Evolutionary conservation across 2,329 filamentous ascomycete species (phyloP).

Genomic region (Cryphonectria radicalis): DNA sequence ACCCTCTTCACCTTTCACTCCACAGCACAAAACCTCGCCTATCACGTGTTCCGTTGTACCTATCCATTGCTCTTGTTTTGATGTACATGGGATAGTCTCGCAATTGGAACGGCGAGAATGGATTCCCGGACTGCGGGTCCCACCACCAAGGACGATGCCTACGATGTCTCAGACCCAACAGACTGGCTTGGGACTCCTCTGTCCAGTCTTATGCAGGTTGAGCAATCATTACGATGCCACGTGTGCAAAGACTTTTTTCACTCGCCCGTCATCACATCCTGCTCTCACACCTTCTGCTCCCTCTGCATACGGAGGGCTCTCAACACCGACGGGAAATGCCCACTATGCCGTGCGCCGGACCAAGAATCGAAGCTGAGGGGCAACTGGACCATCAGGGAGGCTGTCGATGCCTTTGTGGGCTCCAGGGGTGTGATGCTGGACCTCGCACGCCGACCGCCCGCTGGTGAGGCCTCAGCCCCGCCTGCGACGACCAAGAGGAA

Average conservation of each 20-base stretch:
- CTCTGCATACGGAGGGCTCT: constrained; percentile 90
- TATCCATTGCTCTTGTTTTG: background rate
- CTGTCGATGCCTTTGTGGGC: constrained; percentile 76
- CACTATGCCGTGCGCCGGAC: constrained; percentile 76
- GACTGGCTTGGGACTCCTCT: constrained; percentile 80
- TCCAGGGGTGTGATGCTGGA: constrained; percentile 66
- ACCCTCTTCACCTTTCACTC: background rate
- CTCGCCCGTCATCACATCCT: constrained; percentile 93
- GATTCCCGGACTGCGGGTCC: constrained; percentile 15
- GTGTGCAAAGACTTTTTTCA: constrained; percentile 98
- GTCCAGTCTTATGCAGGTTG: constrained; percentile 69
- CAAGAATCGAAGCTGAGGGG: constrained; percentile 84
- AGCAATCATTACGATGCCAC: constrained; percentile 88
- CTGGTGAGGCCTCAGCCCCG: constrained; percentile 28
- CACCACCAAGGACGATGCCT: constrained; percentile 30
- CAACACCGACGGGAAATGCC: constrained; percentile 83
- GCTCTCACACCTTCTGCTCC: constrained; percentile 95
- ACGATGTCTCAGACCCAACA: constrained; percentile 58
- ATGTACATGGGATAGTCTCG: background rate
- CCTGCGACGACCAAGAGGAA: constrained; percentile 57
- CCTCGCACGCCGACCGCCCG: constrained; percentile 60
- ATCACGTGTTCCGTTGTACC: background rate
- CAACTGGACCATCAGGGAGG: constrained; percentile 84
- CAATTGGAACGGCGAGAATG: constrained; percentile 10
- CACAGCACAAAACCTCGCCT: background rate